These are phyloP conservation scores for Ceratobasidium sp. DNA, from an alignment of 1,284 basidiomycete species.

Conservation along the genomic window DNA sequence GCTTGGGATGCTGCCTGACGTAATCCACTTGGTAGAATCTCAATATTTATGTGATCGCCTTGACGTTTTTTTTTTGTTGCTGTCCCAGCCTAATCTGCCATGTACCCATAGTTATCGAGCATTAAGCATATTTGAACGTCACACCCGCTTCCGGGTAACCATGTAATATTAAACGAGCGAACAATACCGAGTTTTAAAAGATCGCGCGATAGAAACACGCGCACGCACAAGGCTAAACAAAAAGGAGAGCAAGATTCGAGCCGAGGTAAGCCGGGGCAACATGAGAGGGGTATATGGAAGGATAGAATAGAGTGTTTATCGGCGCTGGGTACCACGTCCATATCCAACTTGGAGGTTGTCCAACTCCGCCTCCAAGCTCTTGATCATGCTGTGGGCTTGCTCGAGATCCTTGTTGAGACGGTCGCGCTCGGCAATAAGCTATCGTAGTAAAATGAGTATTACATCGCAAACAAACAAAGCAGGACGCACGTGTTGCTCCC, in stretches of 20 bases:
- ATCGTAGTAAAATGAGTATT: constrained; percentile 31
- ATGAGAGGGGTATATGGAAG: constrained; percentile 11
- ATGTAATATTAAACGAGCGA: constrained; percentile 36
- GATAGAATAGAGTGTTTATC: constrained; percentile 23
- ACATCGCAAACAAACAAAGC: background rate
- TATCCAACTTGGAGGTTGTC: constrained; percentile 90
- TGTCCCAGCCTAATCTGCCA: too few species aligned
- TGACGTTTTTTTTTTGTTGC: too few species aligned
- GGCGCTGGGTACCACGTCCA: constrained; percentile 74
- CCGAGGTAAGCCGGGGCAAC: background rate
- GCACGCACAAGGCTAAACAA: constrained; percentile 11
- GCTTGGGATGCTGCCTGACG: constrained; percentile 32
- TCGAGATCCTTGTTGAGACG: constrained; percentile 97
- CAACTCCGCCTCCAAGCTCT: constrained; percentile 87
- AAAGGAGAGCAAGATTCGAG: constrained; percentile 14
- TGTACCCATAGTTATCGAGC: background rate
- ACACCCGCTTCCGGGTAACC: background rate
- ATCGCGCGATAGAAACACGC: background rate
- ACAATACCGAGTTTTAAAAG: constrained; percentile 20
- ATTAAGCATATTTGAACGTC: background rate
- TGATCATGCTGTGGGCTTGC: constrained; percentile 90
- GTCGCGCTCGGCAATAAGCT: constrained; percentile 97
- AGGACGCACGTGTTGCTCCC: constrained; percentile 93
- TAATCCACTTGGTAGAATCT: too few species aligned
- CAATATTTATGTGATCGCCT: too few species aligned